Percentiles rank a stretch among this genome's conserved stretches.
phyloP scores from a whole-genome alignment of 176 grass and related monocot genomes.

The Dendrocalamus sinicus region DNA sequence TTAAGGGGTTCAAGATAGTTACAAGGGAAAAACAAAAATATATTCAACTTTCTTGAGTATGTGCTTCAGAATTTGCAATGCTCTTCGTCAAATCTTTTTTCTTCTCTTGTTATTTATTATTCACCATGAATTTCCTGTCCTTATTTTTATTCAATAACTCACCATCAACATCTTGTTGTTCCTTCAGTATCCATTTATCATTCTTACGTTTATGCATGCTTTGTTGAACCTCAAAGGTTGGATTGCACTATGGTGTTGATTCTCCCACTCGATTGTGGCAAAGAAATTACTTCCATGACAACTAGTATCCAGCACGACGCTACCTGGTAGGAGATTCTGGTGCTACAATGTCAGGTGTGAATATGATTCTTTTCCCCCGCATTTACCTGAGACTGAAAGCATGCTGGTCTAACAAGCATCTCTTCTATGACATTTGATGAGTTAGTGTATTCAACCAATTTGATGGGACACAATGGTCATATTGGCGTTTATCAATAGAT shows the following conservation, averaged over 20 bases:
- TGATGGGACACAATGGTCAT: background rate
- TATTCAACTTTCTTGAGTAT: background rate
- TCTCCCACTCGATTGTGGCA: background rate
- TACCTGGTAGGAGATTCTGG: background rate
- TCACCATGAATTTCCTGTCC: background rate
- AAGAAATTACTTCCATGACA: background rate
- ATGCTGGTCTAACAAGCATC: background rate
- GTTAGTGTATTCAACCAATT: too few relatives aligned
- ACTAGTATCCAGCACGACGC: background rate
- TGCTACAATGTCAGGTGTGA: background rate
- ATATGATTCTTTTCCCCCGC: background rate
- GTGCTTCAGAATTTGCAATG: conserved; percentile 4
- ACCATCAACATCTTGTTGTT: background rate
- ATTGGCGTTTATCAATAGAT: background rate
- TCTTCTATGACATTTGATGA: background rate
- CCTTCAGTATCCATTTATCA: background rate
- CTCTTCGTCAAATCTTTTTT: background rate
- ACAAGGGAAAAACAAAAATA: background rate
- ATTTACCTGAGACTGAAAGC: background rate
- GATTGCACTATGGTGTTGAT: conserved; percentile 9
- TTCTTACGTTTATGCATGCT: background rate
- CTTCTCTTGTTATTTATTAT: background rate
- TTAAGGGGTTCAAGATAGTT: too few relatives aligned
- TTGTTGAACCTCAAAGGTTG: background rate
- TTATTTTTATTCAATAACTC: background rate